Conservation (phyloP, 2,329 filamentous ascomycete species). For the Nakataea oryzae region DNA sequence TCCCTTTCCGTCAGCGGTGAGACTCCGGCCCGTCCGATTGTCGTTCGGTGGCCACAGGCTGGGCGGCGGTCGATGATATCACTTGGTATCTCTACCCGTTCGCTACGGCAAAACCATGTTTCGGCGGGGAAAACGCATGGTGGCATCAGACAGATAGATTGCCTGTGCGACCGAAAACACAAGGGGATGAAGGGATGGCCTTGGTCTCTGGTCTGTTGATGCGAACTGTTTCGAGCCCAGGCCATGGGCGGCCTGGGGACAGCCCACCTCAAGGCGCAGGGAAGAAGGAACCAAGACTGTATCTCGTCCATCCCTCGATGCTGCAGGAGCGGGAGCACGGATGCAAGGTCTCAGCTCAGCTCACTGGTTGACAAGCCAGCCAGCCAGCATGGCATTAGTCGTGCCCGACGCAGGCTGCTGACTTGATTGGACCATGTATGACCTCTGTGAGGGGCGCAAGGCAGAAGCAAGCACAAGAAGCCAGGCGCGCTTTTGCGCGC, state of each 20-base stretch:
- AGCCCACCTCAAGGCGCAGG: neutral
- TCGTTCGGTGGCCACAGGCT: neutral
- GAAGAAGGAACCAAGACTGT: neutral
- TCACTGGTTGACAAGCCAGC: neutral
- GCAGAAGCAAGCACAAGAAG: neutral
- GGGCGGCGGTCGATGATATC: neutral
- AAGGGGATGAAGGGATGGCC: neutral
- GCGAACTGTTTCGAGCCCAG: neutral
- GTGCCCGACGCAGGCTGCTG: neutral
- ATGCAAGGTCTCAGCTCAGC: neutral
- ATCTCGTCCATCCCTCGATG: neutral
- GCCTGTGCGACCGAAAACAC: neutral
- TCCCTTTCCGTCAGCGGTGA: neutral
- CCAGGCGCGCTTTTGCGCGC: no score
- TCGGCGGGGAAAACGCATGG: neutral
- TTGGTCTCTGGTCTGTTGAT: neutral
- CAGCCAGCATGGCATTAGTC: neutral
- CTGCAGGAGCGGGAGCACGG: neutral
- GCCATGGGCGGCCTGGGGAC: neutral
- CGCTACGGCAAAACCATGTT: neutral
- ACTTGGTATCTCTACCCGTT: neutral
- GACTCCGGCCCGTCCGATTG: neutral
- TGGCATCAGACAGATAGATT: neutral
- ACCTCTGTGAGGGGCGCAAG: no score
- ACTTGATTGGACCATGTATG: neutral